phyloP scores from a whole-genome alignment of 2,329 filamentous ascomycete species.

The Calonectria ilicicola region DNA sequence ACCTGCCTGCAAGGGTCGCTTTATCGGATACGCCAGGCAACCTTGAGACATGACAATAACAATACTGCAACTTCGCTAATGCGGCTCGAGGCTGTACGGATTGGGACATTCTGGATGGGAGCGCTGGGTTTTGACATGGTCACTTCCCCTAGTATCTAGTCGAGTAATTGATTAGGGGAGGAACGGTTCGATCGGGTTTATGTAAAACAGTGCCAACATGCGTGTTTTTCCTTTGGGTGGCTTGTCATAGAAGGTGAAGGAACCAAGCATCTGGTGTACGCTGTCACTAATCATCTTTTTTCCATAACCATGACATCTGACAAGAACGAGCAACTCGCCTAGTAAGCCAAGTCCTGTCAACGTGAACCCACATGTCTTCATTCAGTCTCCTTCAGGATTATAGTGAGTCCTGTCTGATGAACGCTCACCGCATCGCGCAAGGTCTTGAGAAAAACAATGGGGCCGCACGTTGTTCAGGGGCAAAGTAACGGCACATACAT shows the following conservation, averaged over 20 bases:
- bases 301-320: background rate
- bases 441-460: too few relatives aligned
- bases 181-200: constrained; percentile 48
- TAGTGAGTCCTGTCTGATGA: background rate
- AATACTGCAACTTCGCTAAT: constrained; percentile 39
- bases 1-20: constrained; percentile 44
- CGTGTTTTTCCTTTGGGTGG: constrained; percentile 50
- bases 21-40: constrained; percentile 37
- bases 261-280: constrained; percentile 57
- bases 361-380: background rate
- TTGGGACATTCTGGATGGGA: constrained; percentile 37
- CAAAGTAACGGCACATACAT: background rate
- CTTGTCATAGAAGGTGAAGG: constrained; percentile 62
- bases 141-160: constrained; percentile 36
- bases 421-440: background rate
- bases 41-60: constrained; percentile 39
- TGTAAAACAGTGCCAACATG: constrained; percentile 65
- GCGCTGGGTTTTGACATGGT: constrained; percentile 38
- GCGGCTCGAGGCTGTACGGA: constrained; percentile 24
- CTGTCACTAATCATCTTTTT: constrained; percentile 48
- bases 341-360: background rate
- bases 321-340: background rate
- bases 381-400: too few relatives aligned
- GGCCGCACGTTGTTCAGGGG: background rate
- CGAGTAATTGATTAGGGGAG: constrained; percentile 39